Conservation (phyloP, 1,139 yeast species). For the Pichia sp. region DNA sequence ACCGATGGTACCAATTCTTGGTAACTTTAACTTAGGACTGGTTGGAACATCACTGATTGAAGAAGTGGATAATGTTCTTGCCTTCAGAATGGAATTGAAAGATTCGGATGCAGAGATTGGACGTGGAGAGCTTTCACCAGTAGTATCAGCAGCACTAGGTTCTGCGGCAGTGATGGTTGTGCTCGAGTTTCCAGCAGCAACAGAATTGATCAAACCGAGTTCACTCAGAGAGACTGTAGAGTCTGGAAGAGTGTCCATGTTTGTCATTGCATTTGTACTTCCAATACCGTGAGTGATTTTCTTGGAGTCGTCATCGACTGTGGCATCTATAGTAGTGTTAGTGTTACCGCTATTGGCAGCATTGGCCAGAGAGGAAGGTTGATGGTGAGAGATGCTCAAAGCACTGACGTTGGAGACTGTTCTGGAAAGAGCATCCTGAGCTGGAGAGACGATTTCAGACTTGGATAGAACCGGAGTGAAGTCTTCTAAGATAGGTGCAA, state of each 20-base stretch:
- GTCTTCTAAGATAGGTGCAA: conserved; percentile 70
- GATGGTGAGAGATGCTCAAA: conserved; percentile 27
- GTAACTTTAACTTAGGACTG: conserved; percentile 51
- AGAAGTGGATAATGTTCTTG: conserved; percentile 46
- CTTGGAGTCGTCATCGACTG: too few relatives aligned
- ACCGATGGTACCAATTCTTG: conserved; percentile 90
- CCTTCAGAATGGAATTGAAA: conserved; percentile 18
- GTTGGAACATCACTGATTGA: conserved; percentile 30
- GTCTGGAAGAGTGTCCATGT: too few relatives aligned
- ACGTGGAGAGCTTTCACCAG: conserved; percentile 4
- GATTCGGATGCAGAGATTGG: conserved; percentile 16
- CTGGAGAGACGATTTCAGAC: conserved; percentile 35
- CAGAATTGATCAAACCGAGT: not conserved
- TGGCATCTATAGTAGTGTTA: too few relatives aligned
- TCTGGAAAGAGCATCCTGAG: conserved; percentile 30
- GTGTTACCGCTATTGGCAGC: not conserved
- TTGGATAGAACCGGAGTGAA: conserved; percentile 68
- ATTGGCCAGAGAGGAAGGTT: conserved; percentile 6
- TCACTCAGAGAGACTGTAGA: too few relatives aligned
- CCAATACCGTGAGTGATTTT: too few relatives aligned
- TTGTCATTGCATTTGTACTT: too few relatives aligned
- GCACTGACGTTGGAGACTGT: conserved; percentile 34
- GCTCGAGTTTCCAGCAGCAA: not conserved
- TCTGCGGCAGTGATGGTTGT: conserved; percentile 17
- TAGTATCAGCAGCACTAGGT: conserved; percentile 11